Evolutionary conservation across 192 early-diverging fungal species (phyloP), one percentile per base, ranked within the genome.

Genomic region (Umbelopsis sp.): DNA sequence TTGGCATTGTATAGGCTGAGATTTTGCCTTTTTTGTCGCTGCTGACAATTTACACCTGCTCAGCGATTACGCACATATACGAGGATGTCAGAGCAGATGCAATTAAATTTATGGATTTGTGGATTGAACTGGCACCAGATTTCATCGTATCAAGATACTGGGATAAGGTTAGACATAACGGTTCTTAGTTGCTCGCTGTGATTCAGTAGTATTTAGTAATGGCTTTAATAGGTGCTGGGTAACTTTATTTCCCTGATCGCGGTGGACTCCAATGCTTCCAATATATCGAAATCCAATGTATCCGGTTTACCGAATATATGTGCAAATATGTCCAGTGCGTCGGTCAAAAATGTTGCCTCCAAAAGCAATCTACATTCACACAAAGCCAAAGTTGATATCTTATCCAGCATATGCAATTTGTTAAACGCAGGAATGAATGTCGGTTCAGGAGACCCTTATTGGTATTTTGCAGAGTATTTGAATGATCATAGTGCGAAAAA

Each of bases 51-150:
- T 94, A 90, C 67, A 90, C 89, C 4, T 94, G 91, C 77, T 92
- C 94, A 15, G 93, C 89, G 20, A 93, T 95, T 87, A 94, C 94
- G 7, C 94, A 95, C 76, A 95, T 97, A 33, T 80, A 88, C 58
- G 93, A 95, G 65, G 93, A 94, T 73, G 87, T 97, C 66, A 81
- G 94, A n/a, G 74, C 86, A 12, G 94, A 94, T 73, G 91, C 91
- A 1, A 81, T 94, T 30, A 85, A 86, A 73, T 88, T 94, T 67
- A 84, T 97, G 78, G 88, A 92, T 71, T 61, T 91, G 23, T 92
- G 91, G 87, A 76, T 87, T 15, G 84, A 86, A 2, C 71, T 87
- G 1, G 87, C 83, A 33, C 93, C 92, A 11, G 82, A 79, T 8
- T 68, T 89, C 1, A 81, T 93, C 9, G 85, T 86, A 12, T 81